Conservation (phyloP, 257 asterid species). For the Mentha longifolia region DNA sequence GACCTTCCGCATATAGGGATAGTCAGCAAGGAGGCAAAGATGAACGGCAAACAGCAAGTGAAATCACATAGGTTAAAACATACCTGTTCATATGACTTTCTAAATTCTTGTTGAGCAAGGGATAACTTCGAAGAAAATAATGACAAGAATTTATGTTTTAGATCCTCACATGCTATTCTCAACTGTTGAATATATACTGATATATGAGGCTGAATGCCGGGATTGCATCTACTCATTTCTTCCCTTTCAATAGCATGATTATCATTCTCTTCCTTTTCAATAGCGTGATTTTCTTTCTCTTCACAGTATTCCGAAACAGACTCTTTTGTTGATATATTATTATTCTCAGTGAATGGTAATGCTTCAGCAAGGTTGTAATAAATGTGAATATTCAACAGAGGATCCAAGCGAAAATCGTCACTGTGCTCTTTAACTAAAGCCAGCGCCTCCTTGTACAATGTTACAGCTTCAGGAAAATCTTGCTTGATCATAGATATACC, state of each 20-base stretch:
- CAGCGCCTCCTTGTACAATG: slow-evolving; percentile 82
- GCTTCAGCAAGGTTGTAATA: slow-evolving; percentile 88
- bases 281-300: slow-evolving; percentile 33
- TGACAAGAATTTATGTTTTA: slow-evolving; percentile 74
- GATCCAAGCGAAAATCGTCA: slow-evolving; percentile 91
- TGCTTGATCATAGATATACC: slow-evolving; percentile 88
- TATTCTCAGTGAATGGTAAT: slow-evolving; percentile 47
- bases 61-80: slow-evolving; percentile 30
- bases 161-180: slow-evolving; percentile 61
- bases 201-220: slow-evolving; percentile 34
- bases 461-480: slow-evolving; percentile 69
- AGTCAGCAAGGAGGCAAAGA: slow-evolving; percentile 27
- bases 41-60: slow-evolving; percentile 19
- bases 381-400: slow-evolving; percentile 88
- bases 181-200: slow-evolving; percentile 46
- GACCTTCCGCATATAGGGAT: slow-evolving; percentile 50
- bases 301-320: slow-evolving; percentile 41
- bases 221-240: slow-evolving; percentile 33
- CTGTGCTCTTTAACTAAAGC: slow-evolving; percentile 72
- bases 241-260: too few species aligned
- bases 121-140: slow-evolving; percentile 65
- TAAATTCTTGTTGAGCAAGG: slow-evolving; percentile 81
- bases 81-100: slow-evolving; percentile 80
- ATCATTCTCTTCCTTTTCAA: too few species aligned
- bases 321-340: slow-evolving; percentile 39